Percentiles rank a stretch among this genome's conserved stretches.
Evolutionary conservation across 257 asterid species (phyloP).

Genomic region (Gardenia jasminoides): DNA sequence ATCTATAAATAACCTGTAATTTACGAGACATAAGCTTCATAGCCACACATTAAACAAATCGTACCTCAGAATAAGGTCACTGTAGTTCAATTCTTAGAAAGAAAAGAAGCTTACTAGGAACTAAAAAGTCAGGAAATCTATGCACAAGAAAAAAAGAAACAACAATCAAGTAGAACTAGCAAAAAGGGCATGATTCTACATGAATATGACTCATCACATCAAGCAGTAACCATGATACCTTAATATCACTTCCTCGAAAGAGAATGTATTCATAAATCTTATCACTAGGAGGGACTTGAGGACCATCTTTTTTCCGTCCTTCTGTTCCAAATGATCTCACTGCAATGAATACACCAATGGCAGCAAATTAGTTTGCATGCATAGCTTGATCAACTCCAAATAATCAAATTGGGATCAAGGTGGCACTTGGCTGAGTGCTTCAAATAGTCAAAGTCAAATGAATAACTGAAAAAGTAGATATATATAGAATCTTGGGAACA

Average conservation of each 20-base stretch:
- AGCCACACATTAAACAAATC: neutral
- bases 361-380: neutral
- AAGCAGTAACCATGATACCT: constrained; percentile 43
- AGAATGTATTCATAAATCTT: constrained; percentile 86
- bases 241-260: constrained; percentile 92
- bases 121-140: neutral
- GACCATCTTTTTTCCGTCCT: constrained; percentile 91
- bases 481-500: too few relatives aligned
- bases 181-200: neutral
- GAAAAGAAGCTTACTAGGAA: neutral
- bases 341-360: constrained; percentile 28
- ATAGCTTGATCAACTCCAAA: neutral
- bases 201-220: neutral
- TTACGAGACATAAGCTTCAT: neutral
- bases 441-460: neutral
- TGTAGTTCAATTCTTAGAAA: neutral
- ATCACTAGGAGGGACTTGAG: constrained; percentile 87
- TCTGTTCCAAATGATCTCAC: constrained; percentile 97
- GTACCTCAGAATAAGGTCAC: neutral
- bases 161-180: neutral
- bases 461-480: neutral
- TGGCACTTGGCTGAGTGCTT: neutral
- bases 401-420: neutral
- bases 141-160: neutral
- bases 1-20: neutral